A percentile compares a stretch with the other conserved stretches of the same genome.
Evolutionary conservation across 169 alveolate species (phyloP).

Genomic region (Babesia microti): DNA sequence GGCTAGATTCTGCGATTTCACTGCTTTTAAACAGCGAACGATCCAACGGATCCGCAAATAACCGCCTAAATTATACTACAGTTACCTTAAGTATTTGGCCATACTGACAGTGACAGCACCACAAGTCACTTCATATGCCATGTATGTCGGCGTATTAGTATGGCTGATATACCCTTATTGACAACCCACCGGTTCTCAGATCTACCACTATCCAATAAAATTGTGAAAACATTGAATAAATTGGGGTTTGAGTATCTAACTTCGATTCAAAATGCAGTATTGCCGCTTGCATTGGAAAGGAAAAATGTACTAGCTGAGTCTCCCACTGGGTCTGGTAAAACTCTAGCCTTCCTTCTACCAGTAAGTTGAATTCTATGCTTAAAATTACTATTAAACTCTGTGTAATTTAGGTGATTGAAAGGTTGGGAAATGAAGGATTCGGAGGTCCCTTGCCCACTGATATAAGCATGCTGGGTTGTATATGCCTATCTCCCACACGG

Average conservation of each 20-base stretch:
- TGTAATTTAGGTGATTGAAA: constrained; percentile 18
- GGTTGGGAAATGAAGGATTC: constrained; percentile 38
- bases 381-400: neutral
- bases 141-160: no score
- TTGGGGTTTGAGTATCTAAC: constrained; percentile 68
- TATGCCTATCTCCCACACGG: constrained; percentile 56
- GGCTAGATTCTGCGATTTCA: no score
- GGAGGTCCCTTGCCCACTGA: constrained; percentile 39
- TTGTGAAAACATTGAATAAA: constrained; percentile 56
- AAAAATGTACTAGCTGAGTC: constrained; percentile 73
- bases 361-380: constrained; percentile 10
- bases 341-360: constrained; percentile 79
- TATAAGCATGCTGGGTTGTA: constrained; percentile 50
- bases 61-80: no score
- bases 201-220: constrained; percentile 18
- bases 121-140: no score
- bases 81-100: no score
- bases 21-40: no score
- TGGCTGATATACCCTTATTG: no score
- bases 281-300: constrained; percentile 81
- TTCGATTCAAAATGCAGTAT: constrained; percentile 70
- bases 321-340: constrained; percentile 85
- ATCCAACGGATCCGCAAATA: no score
- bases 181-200: constrained; percentile 38
- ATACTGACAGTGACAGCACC: no score